These are phyloP conservation scores for Speleostelium caveatum DNA, from an alignment of 78 protist genomes.

Conservation along the genomic window DNA sequence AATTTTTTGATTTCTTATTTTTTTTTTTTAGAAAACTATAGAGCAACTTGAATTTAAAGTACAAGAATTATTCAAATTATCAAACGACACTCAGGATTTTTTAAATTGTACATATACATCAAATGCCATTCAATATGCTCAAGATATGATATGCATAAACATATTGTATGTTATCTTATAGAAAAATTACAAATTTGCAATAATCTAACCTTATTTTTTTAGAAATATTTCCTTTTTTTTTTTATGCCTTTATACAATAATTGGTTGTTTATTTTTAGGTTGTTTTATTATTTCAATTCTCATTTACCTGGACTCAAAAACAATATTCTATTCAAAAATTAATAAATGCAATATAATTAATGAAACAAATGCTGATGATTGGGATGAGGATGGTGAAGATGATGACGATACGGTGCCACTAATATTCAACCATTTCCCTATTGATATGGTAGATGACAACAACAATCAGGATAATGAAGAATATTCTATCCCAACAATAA, in stretches of 20 bases:
- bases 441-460: background rate
- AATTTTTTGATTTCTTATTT: background rate
- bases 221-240: no score
- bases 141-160: conserved; percentile 48
- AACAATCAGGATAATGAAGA: background rate
- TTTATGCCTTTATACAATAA: background rate
- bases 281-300: conserved; percentile 21
- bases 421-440: no score
- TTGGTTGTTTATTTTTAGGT: background rate
- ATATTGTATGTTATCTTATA: conserved; percentile 57
- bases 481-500: background rate
- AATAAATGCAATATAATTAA: no score
- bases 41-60: background rate
- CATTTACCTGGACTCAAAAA: background rate
- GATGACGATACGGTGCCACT: no score
- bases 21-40: background rate
- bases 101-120: conserved; percentile 61
- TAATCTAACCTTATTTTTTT: background rate
- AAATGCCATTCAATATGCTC: conserved; percentile 15
- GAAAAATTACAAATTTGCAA: no score
- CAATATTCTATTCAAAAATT: no score
- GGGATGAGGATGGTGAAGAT: background rate
- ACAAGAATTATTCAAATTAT: background rate
- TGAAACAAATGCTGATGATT: no score
- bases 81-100: conserved; percentile 22